A percentile compares a stretch with the other conserved stretches of the same genome.
These are phyloP conservation scores for Pilasporangium apinafurcum DNA, from an alignment of 352 stramenopile species.

Conservation along the genomic window DNA sequence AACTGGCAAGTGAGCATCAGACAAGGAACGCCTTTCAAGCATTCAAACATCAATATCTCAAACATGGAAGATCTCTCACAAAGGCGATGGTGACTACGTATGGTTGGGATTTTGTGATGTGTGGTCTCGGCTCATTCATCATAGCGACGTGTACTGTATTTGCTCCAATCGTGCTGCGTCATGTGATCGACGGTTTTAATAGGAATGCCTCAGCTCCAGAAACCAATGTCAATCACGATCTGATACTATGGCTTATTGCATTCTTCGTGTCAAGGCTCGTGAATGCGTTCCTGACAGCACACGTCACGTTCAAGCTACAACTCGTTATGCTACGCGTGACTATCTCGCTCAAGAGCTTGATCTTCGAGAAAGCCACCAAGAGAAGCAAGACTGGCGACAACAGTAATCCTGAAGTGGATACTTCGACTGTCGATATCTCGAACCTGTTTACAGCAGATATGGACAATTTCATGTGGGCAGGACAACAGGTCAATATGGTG, in stretches of 20 bases:
- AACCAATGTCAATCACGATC: slow-evolving; percentile 18
- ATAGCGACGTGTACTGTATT: slow-evolving; percentile 25
- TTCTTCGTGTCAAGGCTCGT: slow-evolving; percentile 33
- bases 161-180: slow-evolving; percentile 32
- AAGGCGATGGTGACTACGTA: slow-evolving; percentile 17
- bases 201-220: background rate
- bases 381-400: slow-evolving; percentile 2
- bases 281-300: slow-evolving; percentile 14
- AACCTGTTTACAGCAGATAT: slow-evolving; percentile 93
- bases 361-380: slow-evolving; percentile 38
- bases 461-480: slow-evolving; percentile 30
- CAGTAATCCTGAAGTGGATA: slow-evolving; percentile 8
- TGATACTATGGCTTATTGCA: slow-evolving; percentile 24
- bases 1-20: slow-evolving; percentile 19
- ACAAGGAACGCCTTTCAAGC: slow-evolving; percentile 11
- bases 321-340: slow-evolving; percentile 22
- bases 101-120: slow-evolving; percentile 7
- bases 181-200: slow-evolving; percentile 35
- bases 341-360: slow-evolving; percentile 25
- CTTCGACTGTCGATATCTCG: slow-evolving; percentile 60
- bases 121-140: slow-evolving; percentile 20
- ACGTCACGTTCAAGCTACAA: slow-evolving; percentile 18
- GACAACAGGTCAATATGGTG: slow-evolving; percentile 62
- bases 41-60: slow-evolving; percentile 15
- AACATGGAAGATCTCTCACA: slow-evolving; percentile 15